A percentile compares a stretch with the other conserved stretches of the same genome.
Conservation (phyloP, 441 rosid species). For the Corymbia calophylla region DNA sequence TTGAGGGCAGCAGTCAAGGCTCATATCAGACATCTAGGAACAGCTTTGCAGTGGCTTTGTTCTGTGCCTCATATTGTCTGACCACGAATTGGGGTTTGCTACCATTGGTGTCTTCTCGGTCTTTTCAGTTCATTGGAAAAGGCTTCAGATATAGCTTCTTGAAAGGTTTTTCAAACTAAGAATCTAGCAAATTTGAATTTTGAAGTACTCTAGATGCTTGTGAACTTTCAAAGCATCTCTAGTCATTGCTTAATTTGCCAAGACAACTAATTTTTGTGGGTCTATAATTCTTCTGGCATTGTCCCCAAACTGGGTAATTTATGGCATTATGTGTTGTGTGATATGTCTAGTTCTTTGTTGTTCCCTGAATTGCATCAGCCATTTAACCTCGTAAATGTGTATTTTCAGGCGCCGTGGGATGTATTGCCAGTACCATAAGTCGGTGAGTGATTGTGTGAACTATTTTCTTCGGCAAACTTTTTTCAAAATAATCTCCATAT, state of each 20-base stretch:
- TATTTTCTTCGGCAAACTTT: conserved; percentile 11
- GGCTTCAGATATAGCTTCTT: neutral
- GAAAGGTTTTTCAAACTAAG: neutral
- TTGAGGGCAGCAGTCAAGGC: neutral
- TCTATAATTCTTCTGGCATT: neutral
- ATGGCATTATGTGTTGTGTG: neutral
- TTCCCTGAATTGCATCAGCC: neutral
- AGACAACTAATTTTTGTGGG: neutral
- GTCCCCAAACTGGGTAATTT: neutral
- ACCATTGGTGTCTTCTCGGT: neutral
- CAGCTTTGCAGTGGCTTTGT: neutral
- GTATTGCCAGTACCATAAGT: conserved; percentile 68
- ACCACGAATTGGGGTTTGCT: neutral
- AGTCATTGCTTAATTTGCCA: neutral
- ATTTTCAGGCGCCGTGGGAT: conserved; percentile 65
- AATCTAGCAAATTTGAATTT: neutral
- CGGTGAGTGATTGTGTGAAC: conserved; percentile 29
- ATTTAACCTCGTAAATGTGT: conserved; percentile 12
- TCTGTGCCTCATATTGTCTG: neutral
- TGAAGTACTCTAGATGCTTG: neutral
- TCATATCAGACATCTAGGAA: neutral
- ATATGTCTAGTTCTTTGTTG: neutral
- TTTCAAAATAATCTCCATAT: neutral
- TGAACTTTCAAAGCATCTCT: neutral
- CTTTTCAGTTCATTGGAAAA: neutral